Evolutionary conservation across 1,139 yeast genomes (phyloP).

Genomic region (Geotrichum phurueaensis): DNA sequence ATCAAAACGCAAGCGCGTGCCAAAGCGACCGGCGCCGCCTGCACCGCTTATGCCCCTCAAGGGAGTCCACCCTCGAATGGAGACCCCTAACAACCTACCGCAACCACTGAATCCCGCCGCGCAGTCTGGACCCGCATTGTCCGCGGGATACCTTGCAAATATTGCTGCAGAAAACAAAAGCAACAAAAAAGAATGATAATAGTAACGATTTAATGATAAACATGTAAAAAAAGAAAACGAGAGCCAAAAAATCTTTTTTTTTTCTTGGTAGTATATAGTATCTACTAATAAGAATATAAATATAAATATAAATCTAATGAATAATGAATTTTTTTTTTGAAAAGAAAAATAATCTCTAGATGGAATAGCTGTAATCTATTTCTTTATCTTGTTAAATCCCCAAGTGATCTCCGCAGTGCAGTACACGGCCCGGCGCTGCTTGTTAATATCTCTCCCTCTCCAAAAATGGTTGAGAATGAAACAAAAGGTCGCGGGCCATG

Average conservation of each 20-base stretch:
- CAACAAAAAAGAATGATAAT: background rate
- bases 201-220: background rate
- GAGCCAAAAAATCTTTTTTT: too few relatives aligned
- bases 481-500: conserved; percentile 8
- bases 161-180: background rate
- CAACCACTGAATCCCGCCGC: background rate
- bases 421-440: too few relatives aligned
- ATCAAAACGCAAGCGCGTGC: background rate
- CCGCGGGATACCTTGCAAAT: background rate
- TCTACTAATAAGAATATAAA: background rate
- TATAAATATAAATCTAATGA: background rate
- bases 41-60: background rate
- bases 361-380: too few relatives aligned
- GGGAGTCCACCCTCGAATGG: background rate
- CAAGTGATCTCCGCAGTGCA: too few relatives aligned
- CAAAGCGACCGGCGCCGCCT: background rate
- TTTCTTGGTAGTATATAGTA: background rate
- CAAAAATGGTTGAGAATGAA: background rate
- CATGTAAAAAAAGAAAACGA: too few relatives aligned
- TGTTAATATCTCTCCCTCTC: too few relatives aligned
- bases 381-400: too few relatives aligned
- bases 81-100: background rate
- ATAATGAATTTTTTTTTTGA: background rate
- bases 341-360: background rate
- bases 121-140: background rate